Conservation (phyloP, 176 grass and related monocot species). For the Melocanna baccifera region DNA sequence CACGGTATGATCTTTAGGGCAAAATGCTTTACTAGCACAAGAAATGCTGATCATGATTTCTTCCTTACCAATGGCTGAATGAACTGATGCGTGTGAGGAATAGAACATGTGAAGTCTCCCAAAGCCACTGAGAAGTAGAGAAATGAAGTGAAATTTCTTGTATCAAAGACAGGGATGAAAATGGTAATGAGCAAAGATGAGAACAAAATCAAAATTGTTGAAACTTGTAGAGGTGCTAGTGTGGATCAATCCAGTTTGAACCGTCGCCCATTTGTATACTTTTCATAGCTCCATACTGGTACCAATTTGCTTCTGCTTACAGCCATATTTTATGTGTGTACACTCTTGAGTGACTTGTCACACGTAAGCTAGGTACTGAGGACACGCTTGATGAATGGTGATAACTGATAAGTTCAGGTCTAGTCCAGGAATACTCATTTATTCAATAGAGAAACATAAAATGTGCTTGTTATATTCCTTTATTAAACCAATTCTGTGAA, state of each 20-base stretch:
- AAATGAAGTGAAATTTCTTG: constrained; percentile 8
- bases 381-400: not conserved
- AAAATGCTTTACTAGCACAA: not conserved
- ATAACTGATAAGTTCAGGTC: not conserved
- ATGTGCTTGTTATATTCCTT: not conserved
- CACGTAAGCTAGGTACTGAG: no score
- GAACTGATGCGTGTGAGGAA: not conserved
- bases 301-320: not conserved
- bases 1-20: not conserved
- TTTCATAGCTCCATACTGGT: not conserved
- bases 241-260: not conserved
- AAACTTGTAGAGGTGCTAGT: not conserved
- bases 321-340: not conserved
- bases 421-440: not conserved
- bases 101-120: not conserved
- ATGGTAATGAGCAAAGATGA: not conserved
- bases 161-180: not conserved
- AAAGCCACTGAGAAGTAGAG: not conserved
- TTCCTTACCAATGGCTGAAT: not conserved
- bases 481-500: not conserved
- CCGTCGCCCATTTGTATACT: not conserved
- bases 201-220: not conserved
- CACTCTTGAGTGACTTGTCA: not conserved
- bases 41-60: not conserved
- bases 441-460: not conserved